These are phyloP conservation scores for Penicillium pulvis DNA, from an alignment of 495 filamentous ascomycete genomes.

Conservation along the genomic window DNA sequence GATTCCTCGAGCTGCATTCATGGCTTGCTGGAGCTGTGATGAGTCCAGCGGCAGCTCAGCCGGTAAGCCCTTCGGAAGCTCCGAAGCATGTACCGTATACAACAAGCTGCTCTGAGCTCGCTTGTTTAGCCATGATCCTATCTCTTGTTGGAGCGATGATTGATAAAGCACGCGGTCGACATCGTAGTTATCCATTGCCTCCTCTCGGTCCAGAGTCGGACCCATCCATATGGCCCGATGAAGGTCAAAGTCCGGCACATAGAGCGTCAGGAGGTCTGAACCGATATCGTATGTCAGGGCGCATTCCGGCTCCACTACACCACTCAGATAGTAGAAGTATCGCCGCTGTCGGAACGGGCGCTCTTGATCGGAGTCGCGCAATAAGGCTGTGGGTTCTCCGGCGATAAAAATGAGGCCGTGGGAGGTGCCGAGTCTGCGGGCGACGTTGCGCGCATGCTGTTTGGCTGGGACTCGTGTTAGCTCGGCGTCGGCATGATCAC, in stretches of 20 bases:
- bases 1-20: slow-evolving; percentile 70
- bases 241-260: slow-evolving; percentile 88
- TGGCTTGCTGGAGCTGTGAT: slow-evolving; percentile 59
- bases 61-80: slow-evolving; percentile 48
- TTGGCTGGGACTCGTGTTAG: slow-evolving; percentile 61
- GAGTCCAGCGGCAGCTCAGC: slow-evolving; percentile 51
- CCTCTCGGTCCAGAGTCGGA: slow-evolving; percentile 73
- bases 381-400: slow-evolving; percentile 68
- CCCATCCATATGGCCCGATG: slow-evolving; percentile 92
- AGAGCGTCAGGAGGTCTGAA: slow-evolving; percentile 73
- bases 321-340: slow-evolving; percentile 92
- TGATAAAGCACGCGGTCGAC: slow-evolving; percentile 73
- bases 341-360: slow-evolving; percentile 82
- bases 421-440: slow-evolving; percentile 60
- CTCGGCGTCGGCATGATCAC: slow-evolving; percentile 12
- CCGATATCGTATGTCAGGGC: slow-evolving; percentile 81
- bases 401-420: slow-evolving; percentile 81
- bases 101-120: slow-evolving; percentile 45
- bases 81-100: slow-evolving; percentile 42
- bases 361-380: slow-evolving; percentile 79
- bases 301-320: slow-evolving; percentile 79
- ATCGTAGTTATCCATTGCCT: slow-evolving; percentile 73
- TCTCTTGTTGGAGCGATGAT: slow-evolving; percentile 61
- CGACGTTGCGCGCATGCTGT: slow-evolving; percentile 74
- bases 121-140: slow-evolving; percentile 62